These are phyloP conservation scores for Talaromyces sp. DNA, from an alignment of 2,329 filamentous ascomycete species.

Conservation along the genomic window DNA sequence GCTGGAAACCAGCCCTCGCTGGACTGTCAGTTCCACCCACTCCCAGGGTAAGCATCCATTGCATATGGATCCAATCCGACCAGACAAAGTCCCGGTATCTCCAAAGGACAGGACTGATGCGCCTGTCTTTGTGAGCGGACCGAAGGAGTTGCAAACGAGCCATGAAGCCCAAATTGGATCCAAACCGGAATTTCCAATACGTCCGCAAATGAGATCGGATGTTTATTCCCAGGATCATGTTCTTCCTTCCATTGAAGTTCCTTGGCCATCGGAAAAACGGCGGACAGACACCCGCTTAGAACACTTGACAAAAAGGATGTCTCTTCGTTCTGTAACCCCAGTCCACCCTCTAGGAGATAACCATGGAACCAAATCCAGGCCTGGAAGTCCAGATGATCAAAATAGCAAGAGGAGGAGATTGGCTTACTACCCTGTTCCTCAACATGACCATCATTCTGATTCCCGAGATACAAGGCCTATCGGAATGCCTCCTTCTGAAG, in stretches of 20 bases:
- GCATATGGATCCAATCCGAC: slow-evolving; percentile 22
- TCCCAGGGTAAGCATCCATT: slow-evolving; percentile 24
- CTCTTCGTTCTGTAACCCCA: slow-evolving; percentile 36
- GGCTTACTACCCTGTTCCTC: slow-evolving; percentile 26
- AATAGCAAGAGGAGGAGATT: slow-evolving; percentile 39
- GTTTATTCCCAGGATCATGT: slow-evolving; percentile 32
- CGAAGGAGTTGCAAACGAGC: slow-evolving; percentile 24
- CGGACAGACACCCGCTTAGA: slow-evolving; percentile 30
- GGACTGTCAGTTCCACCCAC: slow-evolving; percentile 25
- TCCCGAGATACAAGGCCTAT: slow-evolving; percentile 14
- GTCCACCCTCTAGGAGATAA: slow-evolving; percentile 26
- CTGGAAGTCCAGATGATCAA: slow-evolving; percentile 29
- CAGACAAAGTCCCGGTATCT: slow-evolving; percentile 21
- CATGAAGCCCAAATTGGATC: slow-evolving; percentile 20
- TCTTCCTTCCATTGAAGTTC: slow-evolving; percentile 41
- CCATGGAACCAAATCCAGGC: slow-evolving; percentile 21
- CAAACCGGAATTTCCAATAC: slow-evolving; percentile 15
- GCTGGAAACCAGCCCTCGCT: slow-evolving; percentile 19
- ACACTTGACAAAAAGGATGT: slow-evolving; percentile 33
- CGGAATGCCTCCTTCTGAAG: slow-evolving; percentile 18
- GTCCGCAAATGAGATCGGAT: slow-evolving; percentile 19
- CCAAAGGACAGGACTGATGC: slow-evolving; percentile 24
- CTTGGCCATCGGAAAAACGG: slow-evolving; percentile 26
- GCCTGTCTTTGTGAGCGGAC: slow-evolving; percentile 38
- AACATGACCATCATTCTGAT: slow-evolving; percentile 15